Conservation (phyloP, 768 basidiomycete genomes). For the Suillus cothurnatus region DNA sequence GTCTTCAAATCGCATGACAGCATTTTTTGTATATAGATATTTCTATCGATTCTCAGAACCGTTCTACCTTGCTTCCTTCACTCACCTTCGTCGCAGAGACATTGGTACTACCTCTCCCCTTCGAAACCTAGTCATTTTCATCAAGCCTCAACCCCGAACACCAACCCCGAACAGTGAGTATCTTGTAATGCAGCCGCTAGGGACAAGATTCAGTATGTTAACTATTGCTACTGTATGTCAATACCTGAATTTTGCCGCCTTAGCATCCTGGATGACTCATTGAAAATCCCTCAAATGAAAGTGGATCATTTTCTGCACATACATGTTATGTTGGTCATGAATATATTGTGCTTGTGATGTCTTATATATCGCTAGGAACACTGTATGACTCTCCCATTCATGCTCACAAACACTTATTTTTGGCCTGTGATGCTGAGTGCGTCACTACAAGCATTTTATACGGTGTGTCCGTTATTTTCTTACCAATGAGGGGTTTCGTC, state of each 20-base stretch:
- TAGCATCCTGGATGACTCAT: neutral
- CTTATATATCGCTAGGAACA: too few species aligned
- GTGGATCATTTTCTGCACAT: neutral
- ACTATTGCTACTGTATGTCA: neutral
- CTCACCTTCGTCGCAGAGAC: neutral
- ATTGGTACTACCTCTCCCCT: neutral
- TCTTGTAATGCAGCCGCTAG: neutral
- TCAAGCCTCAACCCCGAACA: neutral
- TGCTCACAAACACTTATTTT: too few species aligned
- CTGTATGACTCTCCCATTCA: too few species aligned
- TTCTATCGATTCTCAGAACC: too few species aligned
- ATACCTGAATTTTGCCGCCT: neutral
- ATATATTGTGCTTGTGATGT: slow-evolving; percentile 8
- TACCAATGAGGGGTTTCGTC: too few species aligned
- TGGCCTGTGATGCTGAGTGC: too few species aligned
- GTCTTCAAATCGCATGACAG: too few species aligned
- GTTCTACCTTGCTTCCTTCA: too few species aligned
- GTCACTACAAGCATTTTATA: too few species aligned
- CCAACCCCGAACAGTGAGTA: neutral
- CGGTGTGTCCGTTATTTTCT: too few species aligned
- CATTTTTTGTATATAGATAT: too few species aligned
- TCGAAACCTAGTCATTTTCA: neutral
- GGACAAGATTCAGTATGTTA: neutral
- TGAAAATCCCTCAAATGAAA: neutral
- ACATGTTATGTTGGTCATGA: neutral